Base-by-base conservation (phyloP, 768 basidiomycete genomes). In the Dendrothele bispora region DNA sequence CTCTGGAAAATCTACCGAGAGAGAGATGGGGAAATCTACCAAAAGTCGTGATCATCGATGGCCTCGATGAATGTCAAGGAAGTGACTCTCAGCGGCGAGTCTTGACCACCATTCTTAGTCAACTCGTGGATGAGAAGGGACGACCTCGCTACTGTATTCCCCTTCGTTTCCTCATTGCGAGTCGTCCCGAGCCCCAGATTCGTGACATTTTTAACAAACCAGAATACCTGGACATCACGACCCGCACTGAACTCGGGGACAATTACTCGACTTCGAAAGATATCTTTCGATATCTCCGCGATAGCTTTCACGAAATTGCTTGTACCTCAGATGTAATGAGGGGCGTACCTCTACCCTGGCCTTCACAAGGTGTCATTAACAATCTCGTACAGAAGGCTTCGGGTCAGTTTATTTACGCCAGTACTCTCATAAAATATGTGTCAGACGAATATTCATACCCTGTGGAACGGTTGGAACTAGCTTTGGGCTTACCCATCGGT, bases 111-210 rank as follows among this genome's bases (percentile, higher is more conserved):
- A 21, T 43, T 18, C 27, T 29, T 28, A 28, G 27, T 17, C 12
- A 14, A 10, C 27, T 29, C 18, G 22, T 28, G 26, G 41, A 43
- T 41, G n/a, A n/a, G n/a, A n/a, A n/a, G n/a, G n/a, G n/a, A n/a
- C n/a, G n/a, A n/a, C n/a, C n/a, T n/a, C n/a, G n/a, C n/a, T n/a
- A n/a, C n/a, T 38, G 43, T 10, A 14, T 62, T 25, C 62, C 60
- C 6, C 44, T 61, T n/a, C 39, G 56, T 11, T 57, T 61, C 39
- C 45, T 61, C 10, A 45, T 65, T 14, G 50, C 57, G n/a, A 67
- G 64, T 49, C 57, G 65, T 4, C 59, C 58, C 3, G 65, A 67
- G 39, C 51, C 50, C 15, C 52, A 57, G 21, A 61, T 67, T n/a
- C 47, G 35, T 4, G 27, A 34, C 15, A 38, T 48, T 3, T 43